Conservation (phyloP, 2,329 filamentous ascomycete species). For the Mollisia scopiformis region DNA sequence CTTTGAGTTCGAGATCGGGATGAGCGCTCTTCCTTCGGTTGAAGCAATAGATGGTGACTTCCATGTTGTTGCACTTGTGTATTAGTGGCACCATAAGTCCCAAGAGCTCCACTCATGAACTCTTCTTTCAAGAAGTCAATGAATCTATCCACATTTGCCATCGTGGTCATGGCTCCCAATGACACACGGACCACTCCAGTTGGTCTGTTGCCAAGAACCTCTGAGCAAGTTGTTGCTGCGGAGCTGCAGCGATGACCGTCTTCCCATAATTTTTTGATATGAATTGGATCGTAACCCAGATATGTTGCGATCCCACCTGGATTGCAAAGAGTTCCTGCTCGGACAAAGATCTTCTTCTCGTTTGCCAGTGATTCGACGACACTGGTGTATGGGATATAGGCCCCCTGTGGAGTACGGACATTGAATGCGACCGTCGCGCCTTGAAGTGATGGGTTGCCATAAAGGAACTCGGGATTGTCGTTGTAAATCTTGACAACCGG, state of each 20-base stretch:
- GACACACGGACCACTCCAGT: conserved; percentile 84
- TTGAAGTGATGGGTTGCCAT: conserved; percentile 34
- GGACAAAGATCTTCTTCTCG: conserved; percentile 79
- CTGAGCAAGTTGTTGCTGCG: conserved; percentile 68
- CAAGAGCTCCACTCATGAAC: not conserved
- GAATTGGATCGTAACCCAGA: conserved; percentile 71
- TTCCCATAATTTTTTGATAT: conserved; percentile 81
- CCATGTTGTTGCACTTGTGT: not conserved
- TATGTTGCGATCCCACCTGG: conserved; percentile 78
- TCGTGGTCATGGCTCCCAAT: conserved; percentile 84
- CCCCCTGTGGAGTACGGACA: conserved; percentile 64
- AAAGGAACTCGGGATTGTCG: conserved; percentile 33
- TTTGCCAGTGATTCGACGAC: conserved; percentile 85
- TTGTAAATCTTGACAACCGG: conserved; percentile 27
- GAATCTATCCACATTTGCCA: conserved; percentile 71
- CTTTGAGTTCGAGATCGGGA: no score
- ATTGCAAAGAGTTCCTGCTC: conserved; percentile 88
- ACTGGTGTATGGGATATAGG: conserved; percentile 72
- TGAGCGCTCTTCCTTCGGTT: not conserved
- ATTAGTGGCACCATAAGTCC: not conserved
- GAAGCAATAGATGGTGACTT: not conserved
- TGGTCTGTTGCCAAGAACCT: conserved; percentile 80
- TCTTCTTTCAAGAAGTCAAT: conserved; percentile 59
- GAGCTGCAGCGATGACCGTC: conserved; percentile 81
- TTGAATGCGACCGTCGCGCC: conserved; percentile 87